Evolutionary conservation across 805 yeast genomes (phyloP), one percentile per base, ranked within the genome.

Genomic region (Metschnikowia sp.): DNA sequence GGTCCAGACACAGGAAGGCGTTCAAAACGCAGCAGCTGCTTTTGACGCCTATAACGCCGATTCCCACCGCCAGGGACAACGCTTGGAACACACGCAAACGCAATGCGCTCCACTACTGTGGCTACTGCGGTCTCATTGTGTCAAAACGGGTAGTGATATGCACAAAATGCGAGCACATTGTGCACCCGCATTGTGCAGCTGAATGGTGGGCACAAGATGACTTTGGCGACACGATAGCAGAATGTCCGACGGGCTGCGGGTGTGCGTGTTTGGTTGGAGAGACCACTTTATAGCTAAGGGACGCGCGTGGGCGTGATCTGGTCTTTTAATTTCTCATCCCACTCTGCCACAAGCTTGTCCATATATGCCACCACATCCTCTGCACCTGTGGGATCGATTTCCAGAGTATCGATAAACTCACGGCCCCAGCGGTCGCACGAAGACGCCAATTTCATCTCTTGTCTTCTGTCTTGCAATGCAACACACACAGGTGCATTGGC

Each of bases 181-280:
- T 86, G 54, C 98, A 91, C 61, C 77, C 88, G 3, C 70, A 72
- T 19, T 91, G 98, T 69, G 94, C 96, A 0, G 66, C 75, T 15
- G 76, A 76, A 42, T 91, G 98, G 59, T 51, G 57, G 53, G 40
- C 44, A 9, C 35, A 37, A 0, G 49, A 44, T 6, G 49, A 33
- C 4, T 45, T 43, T 1, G 45, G 11, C 8, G 49, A 47, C 6
- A 28, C 30, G 11, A 32, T 31, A 13, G 42, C 37, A 4, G 56
- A 48, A 18, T 55, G 59, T 19, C 58, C 59, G 3, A 50, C 54
- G 10, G 59, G 58, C 3, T 55, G 59, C 32, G 59, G 59, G 2
- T 55, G 59, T 39, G 19, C 41, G 7, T 55, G 59, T 39, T 44
- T 51, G 44, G 33, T 26, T 32, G 40, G 42, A n/a, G 52, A 45